Conservation (phyloP, 495 filamentous ascomycete species). For the Hyaloscypha bicolor region DNA sequence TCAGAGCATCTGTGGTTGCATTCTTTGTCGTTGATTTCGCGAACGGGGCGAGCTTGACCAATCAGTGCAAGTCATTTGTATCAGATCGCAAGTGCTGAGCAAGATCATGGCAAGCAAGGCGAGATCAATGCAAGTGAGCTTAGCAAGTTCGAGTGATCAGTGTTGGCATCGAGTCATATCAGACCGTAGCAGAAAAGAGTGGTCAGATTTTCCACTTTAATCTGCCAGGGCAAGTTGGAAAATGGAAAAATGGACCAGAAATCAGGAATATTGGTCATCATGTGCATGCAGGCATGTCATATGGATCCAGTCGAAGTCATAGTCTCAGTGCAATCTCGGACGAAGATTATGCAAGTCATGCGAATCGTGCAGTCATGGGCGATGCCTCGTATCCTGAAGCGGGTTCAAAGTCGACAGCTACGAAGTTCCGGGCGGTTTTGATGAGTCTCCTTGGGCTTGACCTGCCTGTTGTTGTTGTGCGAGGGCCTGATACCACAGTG, state of each 20-base stretch:
- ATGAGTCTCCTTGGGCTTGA: constrained; percentile 27
- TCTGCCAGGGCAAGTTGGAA: constrained; percentile 18
- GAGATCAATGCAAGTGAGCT: constrained; percentile 25
- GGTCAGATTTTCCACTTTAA: constrained; percentile 1
- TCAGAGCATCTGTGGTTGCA: constrained; percentile 9
- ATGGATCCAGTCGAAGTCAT: constrained; percentile 30
- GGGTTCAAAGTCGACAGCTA: constrained; percentile 29
- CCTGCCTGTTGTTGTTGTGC: constrained; percentile 47
- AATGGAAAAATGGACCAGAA: constrained; percentile 24
- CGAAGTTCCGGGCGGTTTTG: constrained; percentile 36
- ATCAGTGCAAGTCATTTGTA: constrained; percentile 22
- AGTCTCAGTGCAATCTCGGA: constrained; percentile 34
- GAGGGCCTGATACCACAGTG: constrained; percentile 64
- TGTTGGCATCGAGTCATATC: constrained; percentile 21
- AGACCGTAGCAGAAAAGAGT: constrained; percentile 12
- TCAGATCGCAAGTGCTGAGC: constrained; percentile 16
- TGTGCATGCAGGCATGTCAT: constrained; percentile 31
- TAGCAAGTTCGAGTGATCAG: background rate
- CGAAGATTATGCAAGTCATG: constrained; percentile 31
- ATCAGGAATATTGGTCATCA: constrained; percentile 22
- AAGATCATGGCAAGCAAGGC: constrained; percentile 29
- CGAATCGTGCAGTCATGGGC: constrained; percentile 33
- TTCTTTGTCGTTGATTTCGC: background rate
- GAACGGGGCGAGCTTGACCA: background rate
- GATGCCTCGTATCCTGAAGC: constrained; percentile 15